These are phyloP conservation scores for Pleurotus tuber-regium DNA, from an alignment of 768 basidiomycete genomes.

Conservation along the genomic window DNA sequence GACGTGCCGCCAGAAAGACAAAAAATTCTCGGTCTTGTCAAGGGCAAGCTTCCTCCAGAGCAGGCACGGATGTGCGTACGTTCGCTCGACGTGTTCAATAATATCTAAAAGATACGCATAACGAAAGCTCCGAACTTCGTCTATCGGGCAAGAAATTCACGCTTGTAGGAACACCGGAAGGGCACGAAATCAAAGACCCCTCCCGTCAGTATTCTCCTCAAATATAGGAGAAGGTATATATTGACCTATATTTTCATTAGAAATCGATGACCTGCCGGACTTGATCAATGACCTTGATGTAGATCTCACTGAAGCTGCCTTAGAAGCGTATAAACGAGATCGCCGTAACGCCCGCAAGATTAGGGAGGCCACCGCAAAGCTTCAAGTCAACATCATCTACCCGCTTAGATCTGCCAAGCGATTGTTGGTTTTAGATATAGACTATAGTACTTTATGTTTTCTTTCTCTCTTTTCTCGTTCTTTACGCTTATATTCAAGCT, in stretches of 20 bases:
- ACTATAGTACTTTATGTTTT: slow-evolving; percentile 62
- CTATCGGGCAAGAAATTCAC: slow-evolving; percentile 75
- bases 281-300: slow-evolving; percentile 82
- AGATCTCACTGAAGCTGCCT: slow-evolving; percentile 63
- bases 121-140: slow-evolving; percentile 56
- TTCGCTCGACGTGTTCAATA: not conserved
- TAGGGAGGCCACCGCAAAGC: slow-evolving; percentile 63
- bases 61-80: slow-evolving; percentile 58
- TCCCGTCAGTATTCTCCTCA: slow-evolving; percentile 38
- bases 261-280: slow-evolving; percentile 64
- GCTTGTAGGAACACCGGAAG: slow-evolving; percentile 84
- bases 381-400: slow-evolving; percentile 70
- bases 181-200: slow-evolving; percentile 82
- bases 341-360: slow-evolving; percentile 81
- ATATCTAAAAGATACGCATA: slow-evolving; percentile 10
- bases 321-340: slow-evolving; percentile 67
- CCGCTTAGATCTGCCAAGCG: slow-evolving; percentile 76
- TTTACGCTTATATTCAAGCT: slow-evolving; percentile 37
- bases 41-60: slow-evolving; percentile 79
- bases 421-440: slow-evolving; percentile 83
- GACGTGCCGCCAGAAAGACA: slow-evolving; percentile 81
- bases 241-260: slow-evolving; percentile 28
- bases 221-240: not conserved
- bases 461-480: not conserved
- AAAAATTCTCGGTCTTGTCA: slow-evolving; percentile 84